Conservation (phyloP, 23 red algal species). For the Pyropia haitanensis region DNA sequence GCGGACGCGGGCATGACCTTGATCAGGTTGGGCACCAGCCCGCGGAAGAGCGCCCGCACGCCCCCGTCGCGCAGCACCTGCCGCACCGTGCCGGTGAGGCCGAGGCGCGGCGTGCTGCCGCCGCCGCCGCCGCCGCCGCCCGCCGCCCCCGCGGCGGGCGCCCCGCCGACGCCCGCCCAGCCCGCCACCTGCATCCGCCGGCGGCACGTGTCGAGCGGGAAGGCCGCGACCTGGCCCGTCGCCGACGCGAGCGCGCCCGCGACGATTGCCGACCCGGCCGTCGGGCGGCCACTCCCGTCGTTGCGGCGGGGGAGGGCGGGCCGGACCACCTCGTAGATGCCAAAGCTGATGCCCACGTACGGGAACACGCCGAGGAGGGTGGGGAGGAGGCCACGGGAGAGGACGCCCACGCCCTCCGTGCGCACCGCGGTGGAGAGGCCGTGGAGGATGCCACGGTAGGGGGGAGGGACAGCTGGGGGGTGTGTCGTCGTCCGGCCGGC, state of each 20-base stretch:
- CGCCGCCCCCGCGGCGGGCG: constrained; percentile 4
- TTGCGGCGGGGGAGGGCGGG: constrained; percentile 46
- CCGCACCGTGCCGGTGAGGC: not conserved
- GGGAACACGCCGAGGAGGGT: constrained; percentile 69
- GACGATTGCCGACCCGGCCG: constrained; percentile 27
- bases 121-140: constrained; percentile 27
- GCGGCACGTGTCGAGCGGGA: constrained; percentile 88
- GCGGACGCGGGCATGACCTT: constrained; percentile 64
- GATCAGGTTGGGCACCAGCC: constrained; percentile 66
- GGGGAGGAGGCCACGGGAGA: constrained; percentile 76
- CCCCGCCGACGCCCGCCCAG: constrained; percentile 13
- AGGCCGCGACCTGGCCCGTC: constrained; percentile 66
- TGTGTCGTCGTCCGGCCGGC: too few relatives aligned
- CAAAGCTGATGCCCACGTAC: constrained; percentile 80
- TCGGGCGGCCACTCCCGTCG: constrained; percentile 50
- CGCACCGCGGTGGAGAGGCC: constrained; percentile 37
- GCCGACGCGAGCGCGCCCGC: constrained; percentile 51
- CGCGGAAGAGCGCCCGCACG: constrained; percentile 64
- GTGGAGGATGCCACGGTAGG: constrained; percentile 64
- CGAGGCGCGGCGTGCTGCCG: not conserved
- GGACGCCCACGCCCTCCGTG: constrained; percentile 28
- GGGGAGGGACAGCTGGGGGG: not conserved
- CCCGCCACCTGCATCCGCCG: constrained; percentile 81
- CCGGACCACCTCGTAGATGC: constrained; percentile 76
- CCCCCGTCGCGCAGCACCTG: constrained; percentile 26